phyloP scores from a whole-genome alignment of 2,329 filamentous ascomycete species.

The Hypoxylon sp. region DNA sequence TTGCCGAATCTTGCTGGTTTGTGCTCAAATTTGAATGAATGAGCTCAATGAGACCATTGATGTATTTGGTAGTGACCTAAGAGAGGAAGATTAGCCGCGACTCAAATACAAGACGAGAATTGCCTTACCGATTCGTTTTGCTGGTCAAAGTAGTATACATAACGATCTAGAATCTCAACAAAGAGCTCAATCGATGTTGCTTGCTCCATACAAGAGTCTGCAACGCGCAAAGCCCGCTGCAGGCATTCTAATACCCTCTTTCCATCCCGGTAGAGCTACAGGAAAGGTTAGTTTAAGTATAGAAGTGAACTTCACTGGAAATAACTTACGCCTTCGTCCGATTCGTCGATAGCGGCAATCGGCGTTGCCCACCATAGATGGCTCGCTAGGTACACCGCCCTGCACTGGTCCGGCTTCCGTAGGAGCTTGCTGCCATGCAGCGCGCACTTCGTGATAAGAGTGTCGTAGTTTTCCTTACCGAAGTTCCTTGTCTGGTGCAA shows the following conservation, averaged over 20 bases:
- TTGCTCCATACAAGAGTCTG: conserved; percentile 99
- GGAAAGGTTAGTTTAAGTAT: conserved; percentile 1
- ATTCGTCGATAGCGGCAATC: conserved; percentile 80
- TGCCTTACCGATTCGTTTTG: conserved; percentile 88
- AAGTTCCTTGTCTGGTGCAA: conserved; percentile 92
- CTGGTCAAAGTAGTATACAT: conserved; percentile 99
- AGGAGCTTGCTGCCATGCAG: conserved; percentile 96
- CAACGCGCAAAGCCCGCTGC: conserved; percentile 93
- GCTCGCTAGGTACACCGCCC: conserved; percentile 95
- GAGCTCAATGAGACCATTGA: conserved; percentile 97
- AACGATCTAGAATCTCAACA: conserved; percentile 97
- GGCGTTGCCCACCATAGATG: conserved; percentile 99
- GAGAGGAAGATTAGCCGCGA: conserved; percentile 25
- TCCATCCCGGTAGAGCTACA: conserved; percentile 92
- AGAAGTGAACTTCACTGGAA: background rate
- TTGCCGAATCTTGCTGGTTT: conserved; percentile 84
- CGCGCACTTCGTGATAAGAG: conserved; percentile 96
- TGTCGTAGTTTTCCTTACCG: conserved; percentile 98
- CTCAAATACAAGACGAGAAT: background rate
- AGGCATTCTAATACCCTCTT: conserved; percentile 97
- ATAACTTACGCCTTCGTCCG: conserved; percentile 69
- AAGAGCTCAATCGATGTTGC: conserved; percentile 97
- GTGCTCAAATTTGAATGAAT: conserved; percentile 96
- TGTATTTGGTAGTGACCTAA: conserved; percentile 92
- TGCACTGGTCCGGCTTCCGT: conserved; percentile 97